These are phyloP conservation scores for Coniella lustricola DNA, from an alignment of 2,329 filamentous ascomycete genomes.

Conservation along the genomic window DNA sequence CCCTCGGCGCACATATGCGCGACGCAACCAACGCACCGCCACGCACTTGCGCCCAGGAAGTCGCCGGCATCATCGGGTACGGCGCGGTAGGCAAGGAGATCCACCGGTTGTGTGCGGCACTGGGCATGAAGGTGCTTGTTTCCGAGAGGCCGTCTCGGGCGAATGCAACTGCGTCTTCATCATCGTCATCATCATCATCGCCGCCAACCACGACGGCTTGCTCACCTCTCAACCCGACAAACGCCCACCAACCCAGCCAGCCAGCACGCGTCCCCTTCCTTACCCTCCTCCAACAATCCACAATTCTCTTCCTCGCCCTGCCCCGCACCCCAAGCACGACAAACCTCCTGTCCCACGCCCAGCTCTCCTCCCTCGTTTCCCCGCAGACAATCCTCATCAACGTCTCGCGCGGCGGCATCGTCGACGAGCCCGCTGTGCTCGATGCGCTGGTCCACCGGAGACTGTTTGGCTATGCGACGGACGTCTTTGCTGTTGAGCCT, in stretches of 20 bases:
- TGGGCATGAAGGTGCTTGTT: constrained; percentile 22
- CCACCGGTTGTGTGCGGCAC: constrained; percentile 16
- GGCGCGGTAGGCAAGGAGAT: constrained; percentile 18
- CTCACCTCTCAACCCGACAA: no score
- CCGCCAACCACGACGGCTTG: not conserved
- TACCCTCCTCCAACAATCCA: constrained; percentile 17
- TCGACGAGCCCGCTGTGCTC: constrained; percentile 18
- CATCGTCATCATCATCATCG: constrained; percentile 1
- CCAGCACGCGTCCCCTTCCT: constrained; percentile 16
- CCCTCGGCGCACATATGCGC: constrained; percentile 5
- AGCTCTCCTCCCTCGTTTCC: constrained; percentile 18
- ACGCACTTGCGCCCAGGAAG: constrained; percentile 12
- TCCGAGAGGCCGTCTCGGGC: constrained; percentile 15
- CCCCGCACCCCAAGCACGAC: constrained; percentile 11
- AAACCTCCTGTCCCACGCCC: constrained; percentile 18
- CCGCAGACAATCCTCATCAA: constrained; percentile 21
- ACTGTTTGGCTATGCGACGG: constrained; percentile 21
- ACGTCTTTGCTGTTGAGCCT: constrained; percentile 22
- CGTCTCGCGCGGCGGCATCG: constrained; percentile 19
- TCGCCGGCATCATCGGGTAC: constrained; percentile 13
- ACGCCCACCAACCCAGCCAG: not conserved
- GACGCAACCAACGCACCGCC: constrained; percentile 6
- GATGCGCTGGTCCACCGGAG: constrained; percentile 16
- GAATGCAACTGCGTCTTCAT: no score
- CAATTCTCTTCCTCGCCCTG: constrained; percentile 20